phyloP scores from a whole-genome alignment of 306 rosid genomes.

The Gillenia trifoliata region DNA sequence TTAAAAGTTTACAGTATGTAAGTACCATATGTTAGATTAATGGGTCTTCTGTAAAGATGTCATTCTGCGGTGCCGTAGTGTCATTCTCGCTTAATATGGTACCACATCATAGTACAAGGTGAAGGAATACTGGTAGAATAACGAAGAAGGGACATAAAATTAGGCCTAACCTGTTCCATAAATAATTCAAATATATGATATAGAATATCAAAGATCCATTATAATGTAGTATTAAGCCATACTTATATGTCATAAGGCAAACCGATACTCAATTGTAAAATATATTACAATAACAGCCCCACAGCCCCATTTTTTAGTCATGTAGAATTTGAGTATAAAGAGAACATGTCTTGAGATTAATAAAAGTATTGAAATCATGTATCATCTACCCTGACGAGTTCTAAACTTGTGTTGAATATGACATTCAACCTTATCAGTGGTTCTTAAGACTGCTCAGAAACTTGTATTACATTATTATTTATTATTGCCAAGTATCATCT shows the following conservation, averaged over 20 bases:
- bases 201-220: background rate
- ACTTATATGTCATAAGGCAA: background rate
- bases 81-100: too few species aligned
- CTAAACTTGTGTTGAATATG: background rate
- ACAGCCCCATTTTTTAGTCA: background rate
- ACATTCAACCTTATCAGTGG: background rate
- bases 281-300: background rate
- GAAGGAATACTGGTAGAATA: background rate
- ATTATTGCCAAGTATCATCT: background rate
- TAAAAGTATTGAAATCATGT: background rate
- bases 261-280: background rate
- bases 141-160: background rate
- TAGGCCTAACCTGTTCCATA: background rate
- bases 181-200: too few species aligned
- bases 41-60: background rate
- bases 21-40: background rate
- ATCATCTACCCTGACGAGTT: background rate
- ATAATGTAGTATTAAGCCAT: background rate
- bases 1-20: slow-evolving; percentile 2
- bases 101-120: background rate
- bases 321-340: background rate
- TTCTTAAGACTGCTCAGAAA: background rate
- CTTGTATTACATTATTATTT: background rate
- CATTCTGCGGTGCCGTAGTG: background rate
- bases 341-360: background rate